A percentile compares a stretch with the other conserved stretches of the same genome.
These are phyloP conservation scores for Hyaloperonospora arabidopsidis DNA, from an alignment of 352 stramenopile species.

Conservation along the genomic window DNA sequence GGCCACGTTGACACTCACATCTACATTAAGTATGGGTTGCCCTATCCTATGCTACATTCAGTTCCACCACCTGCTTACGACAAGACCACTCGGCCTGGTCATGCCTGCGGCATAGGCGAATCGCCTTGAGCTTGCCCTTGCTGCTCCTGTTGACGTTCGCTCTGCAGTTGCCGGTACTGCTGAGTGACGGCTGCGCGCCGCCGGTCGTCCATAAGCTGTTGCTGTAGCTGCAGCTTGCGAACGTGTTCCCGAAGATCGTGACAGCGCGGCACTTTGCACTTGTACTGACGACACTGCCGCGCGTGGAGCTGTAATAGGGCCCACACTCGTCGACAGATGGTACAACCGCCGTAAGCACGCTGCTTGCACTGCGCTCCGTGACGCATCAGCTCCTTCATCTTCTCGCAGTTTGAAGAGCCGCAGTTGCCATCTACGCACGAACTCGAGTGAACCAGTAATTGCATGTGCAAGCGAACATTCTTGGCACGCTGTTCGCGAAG, in stretches of 20 bases:
- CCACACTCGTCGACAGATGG: conserved; percentile 95
- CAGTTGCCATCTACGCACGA: conserved; percentile 90
- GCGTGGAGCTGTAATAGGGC: conserved; percentile 95
- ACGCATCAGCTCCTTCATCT: conserved; percentile 98
- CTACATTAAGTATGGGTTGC: conserved; percentile 29
- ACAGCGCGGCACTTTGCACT: conserved; percentile 94
- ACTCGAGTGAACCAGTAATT: conserved; percentile 94
- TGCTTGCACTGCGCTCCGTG: conserved; percentile 92
- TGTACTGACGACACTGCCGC: conserved; percentile 89
- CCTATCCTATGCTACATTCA: conserved; percentile 38
- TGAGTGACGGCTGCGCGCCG: conserved; percentile 84
- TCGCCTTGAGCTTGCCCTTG: conserved; percentile 28
- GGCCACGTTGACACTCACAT: conserved; percentile 25
- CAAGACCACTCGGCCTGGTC: conserved; percentile 1
- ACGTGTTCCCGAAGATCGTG: conserved; percentile 93
- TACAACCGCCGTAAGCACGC: conserved; percentile 88
- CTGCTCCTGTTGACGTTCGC: conserved; percentile 33
- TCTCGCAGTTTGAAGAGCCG: conserved; percentile 94
- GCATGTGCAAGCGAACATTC: conserved; percentile 96
- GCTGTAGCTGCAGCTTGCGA: conserved; percentile 92
- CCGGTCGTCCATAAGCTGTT: conserved; percentile 97
- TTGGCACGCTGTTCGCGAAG: conserved; percentile 85
- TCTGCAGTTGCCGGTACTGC: conserved; percentile 82
- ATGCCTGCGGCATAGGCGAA: conserved; percentile 33
- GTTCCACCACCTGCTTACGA: conserved; percentile 7